Evolutionary conservation across 768 basidiomycete genomes (phyloP), one percentile per base, ranked within the genome.

Genomic region (Leccinellum albellum): DNA sequence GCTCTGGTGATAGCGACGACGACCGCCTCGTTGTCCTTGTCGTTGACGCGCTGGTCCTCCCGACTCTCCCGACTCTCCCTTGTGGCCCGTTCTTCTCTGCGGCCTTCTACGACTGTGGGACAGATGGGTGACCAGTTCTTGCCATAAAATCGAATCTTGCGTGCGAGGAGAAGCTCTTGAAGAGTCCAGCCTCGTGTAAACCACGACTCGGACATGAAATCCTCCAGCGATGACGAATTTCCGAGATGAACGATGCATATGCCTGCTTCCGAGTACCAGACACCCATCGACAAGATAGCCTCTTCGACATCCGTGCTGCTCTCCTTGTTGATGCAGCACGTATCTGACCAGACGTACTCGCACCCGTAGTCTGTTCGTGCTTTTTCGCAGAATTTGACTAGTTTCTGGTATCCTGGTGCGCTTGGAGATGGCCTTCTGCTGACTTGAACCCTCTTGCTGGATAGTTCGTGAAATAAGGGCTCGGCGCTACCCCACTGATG

Each of bases 291-390:
- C 15, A 64, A 40, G 57, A 66, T 60, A 32, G 64, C 67, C 20
- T 69, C 67, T 45, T 68, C 69, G 26, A 73, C 55, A 10, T 72
- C 72, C 1, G 67, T 17, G 33, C 62, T 57, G 15, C 44, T 66
- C 48, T 69, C 67, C 55, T 61, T 68, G 56, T 69, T 67, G 48
- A 69, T 68, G 49, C 67, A 68, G 50, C 66, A 68, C 7, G 60
- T 68, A 31, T 68, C 66, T 52, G 66, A 40, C 68, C 66, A 73
- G 51, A 59, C 70, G 40, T 69, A 62, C 58, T 68, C 57, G 45
- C 67, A 62, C 13, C 63, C 61, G 13, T 66, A 69, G 21, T 69
- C 67, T 14, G 28, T 14, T 21, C 62, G 20, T 24, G 69, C 69
- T 35, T 64, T 70, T 14, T 70, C 64, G 24, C 68, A 69, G 32